A percentile compares a stretch with the other conserved stretches of the same genome.
Conservation (phyloP, 2,329 filamentous ascomycete species). For the Xylariaceae sp. region DNA sequence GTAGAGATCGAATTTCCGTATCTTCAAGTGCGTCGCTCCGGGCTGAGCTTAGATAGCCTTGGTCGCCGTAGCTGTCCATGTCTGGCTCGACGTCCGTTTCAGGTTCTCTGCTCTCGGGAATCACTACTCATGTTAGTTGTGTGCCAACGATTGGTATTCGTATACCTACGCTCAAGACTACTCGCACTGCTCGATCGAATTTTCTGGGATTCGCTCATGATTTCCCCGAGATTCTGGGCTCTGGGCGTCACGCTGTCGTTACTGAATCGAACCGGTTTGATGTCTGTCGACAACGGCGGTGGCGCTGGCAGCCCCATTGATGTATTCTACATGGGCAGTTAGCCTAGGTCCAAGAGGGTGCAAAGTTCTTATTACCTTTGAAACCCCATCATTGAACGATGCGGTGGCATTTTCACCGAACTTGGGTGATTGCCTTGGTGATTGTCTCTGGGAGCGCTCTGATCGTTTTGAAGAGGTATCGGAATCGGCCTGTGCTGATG, state of each 20-base stretch:
- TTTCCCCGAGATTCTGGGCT: slow-evolving; percentile 75
- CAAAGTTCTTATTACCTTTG: slow-evolving; percentile 31
- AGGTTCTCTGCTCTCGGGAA: slow-evolving; percentile 43
- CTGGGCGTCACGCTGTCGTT: slow-evolving; percentile 69
- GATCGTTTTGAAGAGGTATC: slow-evolving; percentile 36
- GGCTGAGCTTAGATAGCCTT: slow-evolving; percentile 40
- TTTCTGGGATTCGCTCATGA: slow-evolving; percentile 50
- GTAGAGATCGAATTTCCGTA: slow-evolving; percentile 62
- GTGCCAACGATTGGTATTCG: not conserved
- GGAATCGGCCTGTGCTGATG: slow-evolving; percentile 37
- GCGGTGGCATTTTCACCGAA: slow-evolving; percentile 35
- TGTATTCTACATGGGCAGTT: slow-evolving; percentile 26
- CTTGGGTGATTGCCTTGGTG: slow-evolving; percentile 35
- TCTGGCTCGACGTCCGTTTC: slow-evolving; percentile 50
- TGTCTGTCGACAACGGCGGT: slow-evolving; percentile 69
- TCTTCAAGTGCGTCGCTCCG: slow-evolving; percentile 39
- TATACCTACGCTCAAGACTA: slow-evolving; percentile 66
- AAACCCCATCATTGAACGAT: slow-evolving; percentile 33
- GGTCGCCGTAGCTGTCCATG: slow-evolving; percentile 50
- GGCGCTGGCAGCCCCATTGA: slow-evolving; percentile 50
- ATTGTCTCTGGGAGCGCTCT: slow-evolving; percentile 34
- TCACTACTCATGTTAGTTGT: slow-evolving; percentile 41
- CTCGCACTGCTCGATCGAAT: slow-evolving; percentile 62
- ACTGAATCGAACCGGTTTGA: slow-evolving; percentile 61
- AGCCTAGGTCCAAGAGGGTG: slow-evolving; percentile 5